These are phyloP conservation scores for Pholiota molesta DNA, from an alignment of 768 basidiomycete species.

Conservation along the genomic window DNA sequence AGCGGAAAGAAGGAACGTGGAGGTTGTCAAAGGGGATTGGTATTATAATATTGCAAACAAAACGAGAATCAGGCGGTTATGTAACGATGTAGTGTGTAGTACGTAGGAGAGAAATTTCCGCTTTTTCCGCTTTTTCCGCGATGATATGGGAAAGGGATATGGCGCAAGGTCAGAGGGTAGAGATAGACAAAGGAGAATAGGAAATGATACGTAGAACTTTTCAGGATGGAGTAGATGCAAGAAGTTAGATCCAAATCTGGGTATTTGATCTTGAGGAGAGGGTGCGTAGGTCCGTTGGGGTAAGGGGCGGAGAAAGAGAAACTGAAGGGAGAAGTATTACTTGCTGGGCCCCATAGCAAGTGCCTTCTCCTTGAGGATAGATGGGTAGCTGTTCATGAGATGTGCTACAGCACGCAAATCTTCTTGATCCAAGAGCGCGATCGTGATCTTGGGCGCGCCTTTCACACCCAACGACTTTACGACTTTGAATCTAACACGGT, in stretches of 20 bases:
- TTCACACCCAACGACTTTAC: slow-evolving; percentile 85
- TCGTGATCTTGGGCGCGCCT: slow-evolving; percentile 85
- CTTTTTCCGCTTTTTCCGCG: not conserved
- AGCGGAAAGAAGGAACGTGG: not conserved
- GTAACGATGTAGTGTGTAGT: not conserved
- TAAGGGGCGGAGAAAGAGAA: not conserved
- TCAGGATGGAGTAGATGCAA: not conserved
- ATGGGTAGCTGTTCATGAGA: slow-evolving; percentile 85
- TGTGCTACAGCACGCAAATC: slow-evolving; percentile 84
- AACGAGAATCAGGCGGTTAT: not conserved
- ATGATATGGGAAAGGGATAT: not conserved
- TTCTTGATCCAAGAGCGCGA: slow-evolving; percentile 80
- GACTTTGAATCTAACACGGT: slow-evolving; percentile 45
- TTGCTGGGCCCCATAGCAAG: slow-evolving; percentile 34
- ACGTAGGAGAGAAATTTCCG: not conserved
- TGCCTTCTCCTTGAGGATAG: slow-evolving; percentile 81
- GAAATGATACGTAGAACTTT: not conserved
- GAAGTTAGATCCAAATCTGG: not conserved
- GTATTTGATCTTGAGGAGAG: not conserved
- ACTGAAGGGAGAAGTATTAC: slow-evolving; percentile 17
- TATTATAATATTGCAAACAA: not conserved
- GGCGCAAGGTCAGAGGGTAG: not conserved
- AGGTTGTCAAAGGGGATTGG: not conserved
- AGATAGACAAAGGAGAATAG: not conserved
- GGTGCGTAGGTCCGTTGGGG: not conserved